These are phyloP conservation scores for Aspergillus tamarii DNA, from an alignment of 2,329 filamentous ascomycete genomes.

Conservation along the genomic window DNA sequence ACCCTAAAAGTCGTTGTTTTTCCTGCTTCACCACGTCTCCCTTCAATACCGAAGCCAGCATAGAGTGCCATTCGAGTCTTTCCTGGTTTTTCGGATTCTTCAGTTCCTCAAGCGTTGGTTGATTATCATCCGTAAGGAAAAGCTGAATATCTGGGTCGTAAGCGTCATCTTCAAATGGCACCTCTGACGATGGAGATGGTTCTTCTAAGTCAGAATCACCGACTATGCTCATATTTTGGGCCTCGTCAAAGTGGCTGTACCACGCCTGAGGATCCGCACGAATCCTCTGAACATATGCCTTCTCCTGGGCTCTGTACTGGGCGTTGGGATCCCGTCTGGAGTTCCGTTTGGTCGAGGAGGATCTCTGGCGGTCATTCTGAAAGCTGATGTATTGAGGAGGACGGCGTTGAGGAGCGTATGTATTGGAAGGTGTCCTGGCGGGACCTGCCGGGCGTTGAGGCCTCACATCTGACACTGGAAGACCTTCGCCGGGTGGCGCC, in stretches of 20 bases:
- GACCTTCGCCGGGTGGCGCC: constrained; percentile 30
- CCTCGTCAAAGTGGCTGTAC: constrained; percentile 62
- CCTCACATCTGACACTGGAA: constrained; percentile 42
- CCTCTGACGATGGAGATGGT: constrained; percentile 83
- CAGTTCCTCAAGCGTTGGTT: constrained; percentile 86
- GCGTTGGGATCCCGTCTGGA: constrained; percentile 68
- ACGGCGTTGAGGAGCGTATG: constrained; percentile 69
- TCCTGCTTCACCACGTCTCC: constrained; percentile 97
- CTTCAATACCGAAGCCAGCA: constrained; percentile 92
- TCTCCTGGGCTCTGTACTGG: constrained; percentile 82
- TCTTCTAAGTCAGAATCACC: constrained; percentile 85
- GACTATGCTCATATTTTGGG: constrained; percentile 70
- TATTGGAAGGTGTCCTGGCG: constrained; percentile 74
- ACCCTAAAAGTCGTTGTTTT: constrained; percentile 90
- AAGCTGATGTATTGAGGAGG: constrained; percentile 54
- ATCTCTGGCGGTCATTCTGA: constrained; percentile 56
- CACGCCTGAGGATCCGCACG: constrained; percentile 80
- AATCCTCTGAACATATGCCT: constrained; percentile 90
- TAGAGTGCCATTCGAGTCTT: constrained; percentile 94
- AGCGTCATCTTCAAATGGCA: constrained; percentile 77
- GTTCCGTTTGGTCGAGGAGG: constrained; percentile 58
- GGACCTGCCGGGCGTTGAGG: constrained; percentile 70
- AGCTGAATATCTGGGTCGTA: constrained; percentile 92
- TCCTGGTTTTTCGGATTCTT: constrained; percentile 87
- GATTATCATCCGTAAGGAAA: constrained; percentile 86